A percentile compares a stretch with the other conserved stretches of the same genome.
phyloP scores from a whole-genome alignment of 2,329 filamentous ascomycete species.

The Beauveria sp. region DNA sequence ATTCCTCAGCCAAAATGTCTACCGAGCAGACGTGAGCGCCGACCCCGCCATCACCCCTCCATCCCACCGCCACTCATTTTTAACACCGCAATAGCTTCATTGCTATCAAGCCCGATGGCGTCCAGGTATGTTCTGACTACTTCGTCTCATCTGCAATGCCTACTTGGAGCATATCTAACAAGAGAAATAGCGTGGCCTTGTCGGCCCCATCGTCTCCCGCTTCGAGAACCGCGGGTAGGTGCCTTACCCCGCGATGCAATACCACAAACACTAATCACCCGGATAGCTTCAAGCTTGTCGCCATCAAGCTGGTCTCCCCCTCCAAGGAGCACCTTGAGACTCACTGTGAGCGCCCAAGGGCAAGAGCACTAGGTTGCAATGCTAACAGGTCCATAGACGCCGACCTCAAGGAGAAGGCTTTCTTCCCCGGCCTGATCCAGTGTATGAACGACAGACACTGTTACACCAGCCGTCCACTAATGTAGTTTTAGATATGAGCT shows the following conservation, averaged over 20 bases:
- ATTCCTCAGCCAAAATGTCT: constrained; percentile 48
- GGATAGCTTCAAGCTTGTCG: constrained; percentile 88
- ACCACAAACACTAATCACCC: constrained; percentile 2
- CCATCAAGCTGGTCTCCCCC: constrained; percentile 90
- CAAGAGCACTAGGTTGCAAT: background rate
- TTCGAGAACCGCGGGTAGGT: constrained; percentile 92
- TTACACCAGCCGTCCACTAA: constrained; percentile 11
- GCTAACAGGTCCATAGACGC: constrained; percentile 47
- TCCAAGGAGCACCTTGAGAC: constrained; percentile 93
- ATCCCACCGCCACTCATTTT: constrained; percentile 10
- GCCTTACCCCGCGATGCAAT: background rate
- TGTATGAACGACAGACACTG: constrained; percentile 51
- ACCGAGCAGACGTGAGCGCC: constrained; percentile 79
- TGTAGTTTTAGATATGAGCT: constrained; percentile 71
- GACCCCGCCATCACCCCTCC: constrained; percentile 26
- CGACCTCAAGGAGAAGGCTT: constrained; percentile 88
- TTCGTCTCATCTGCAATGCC: background rate
- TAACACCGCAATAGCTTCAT: constrained; percentile 69
- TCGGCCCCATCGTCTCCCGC: constrained; percentile 95
- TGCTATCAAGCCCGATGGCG: constrained; percentile 99
- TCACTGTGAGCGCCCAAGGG: constrained; percentile 59
- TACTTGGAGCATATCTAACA: constrained; percentile 17
- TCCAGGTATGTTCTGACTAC: constrained; percentile 62
- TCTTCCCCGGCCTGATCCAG: constrained; percentile 90
- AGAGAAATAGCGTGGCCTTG: constrained; percentile 72